Conservation (phyloP, 2,329 filamentous ascomycete species). For the Pseudogymnoascus sp. region DNA sequence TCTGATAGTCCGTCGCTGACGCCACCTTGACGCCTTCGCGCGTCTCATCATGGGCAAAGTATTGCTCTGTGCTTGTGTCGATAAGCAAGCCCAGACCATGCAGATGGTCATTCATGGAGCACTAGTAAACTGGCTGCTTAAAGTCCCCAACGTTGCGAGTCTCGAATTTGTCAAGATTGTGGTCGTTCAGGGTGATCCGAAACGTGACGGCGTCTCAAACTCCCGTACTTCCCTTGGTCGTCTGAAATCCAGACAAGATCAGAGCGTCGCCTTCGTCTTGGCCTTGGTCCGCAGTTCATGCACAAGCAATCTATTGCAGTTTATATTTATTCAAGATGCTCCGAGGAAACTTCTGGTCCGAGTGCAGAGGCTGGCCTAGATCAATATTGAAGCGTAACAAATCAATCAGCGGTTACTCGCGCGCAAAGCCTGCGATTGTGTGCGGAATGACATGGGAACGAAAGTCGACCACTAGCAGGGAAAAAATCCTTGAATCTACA, state of each 20-base stretch:
- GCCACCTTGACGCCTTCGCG: slow-evolving; percentile 3
- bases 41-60: not conserved
- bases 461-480: not conserved
- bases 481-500: not conserved
- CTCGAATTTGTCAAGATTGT: not conserved
- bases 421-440: not conserved
- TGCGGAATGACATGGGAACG: not conserved
- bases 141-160: not conserved
- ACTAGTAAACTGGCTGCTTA: not conserved
- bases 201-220: not conserved
- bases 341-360: not conserved
- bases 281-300: slow-evolving; percentile 6
- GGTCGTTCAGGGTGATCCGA: slow-evolving; percentile 1
- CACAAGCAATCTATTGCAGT: slow-evolving; percentile 3
- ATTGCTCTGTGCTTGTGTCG: not conserved
- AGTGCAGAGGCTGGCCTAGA: not conserved
- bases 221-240: not conserved
- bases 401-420: not conserved
- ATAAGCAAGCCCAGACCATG: slow-evolving; percentile 1
- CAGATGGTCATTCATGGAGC: not conserved
- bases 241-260: slow-evolving; percentile 5
- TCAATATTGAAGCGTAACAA: not conserved
- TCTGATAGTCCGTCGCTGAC: slow-evolving; percentile 2
- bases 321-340: not conserved
- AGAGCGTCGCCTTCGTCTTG: not conserved